A percentile compares a stretch with the other conserved stretches of the same genome.
phyloP scores from a whole-genome alignment of 371 early-diverging fungal species.

The Sporodiniella umbellata region DNA sequence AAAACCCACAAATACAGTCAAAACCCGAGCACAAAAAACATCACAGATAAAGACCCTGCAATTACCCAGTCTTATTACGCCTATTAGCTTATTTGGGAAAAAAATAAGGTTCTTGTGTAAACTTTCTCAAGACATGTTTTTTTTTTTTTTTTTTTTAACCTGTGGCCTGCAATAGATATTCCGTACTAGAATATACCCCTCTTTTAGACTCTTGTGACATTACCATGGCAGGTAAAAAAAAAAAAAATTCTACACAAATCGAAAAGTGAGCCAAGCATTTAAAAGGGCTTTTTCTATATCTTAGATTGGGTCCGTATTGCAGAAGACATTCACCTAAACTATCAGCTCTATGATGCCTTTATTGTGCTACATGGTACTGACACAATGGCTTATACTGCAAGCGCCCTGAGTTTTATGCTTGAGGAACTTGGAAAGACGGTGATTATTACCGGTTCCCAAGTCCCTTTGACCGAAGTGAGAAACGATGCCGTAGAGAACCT shows the following conservation, averaged over 20 bases:
- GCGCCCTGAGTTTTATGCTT: conserved; percentile 94
- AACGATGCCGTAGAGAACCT: conserved; percentile 97
- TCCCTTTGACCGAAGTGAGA: conserved; percentile 92
- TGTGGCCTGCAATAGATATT: conserved; percentile 52
- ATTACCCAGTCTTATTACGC: conserved; percentile 80
- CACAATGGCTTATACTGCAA: conserved; percentile 93
- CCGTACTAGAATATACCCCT: conserved; percentile 91
- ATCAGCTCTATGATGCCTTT: conserved; percentile 91
- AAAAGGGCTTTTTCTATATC: not conserved
- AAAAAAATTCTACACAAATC: not conserved
- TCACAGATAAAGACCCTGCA: conserved; percentile 16
- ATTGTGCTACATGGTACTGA: conserved; percentile 94
- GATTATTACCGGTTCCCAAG: conserved; percentile 95
- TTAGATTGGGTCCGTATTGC: conserved; percentile 95
- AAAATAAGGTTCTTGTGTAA: conserved; percentile 83
- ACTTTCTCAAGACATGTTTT: too few relatives aligned
- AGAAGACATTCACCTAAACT: conserved; percentile 91
- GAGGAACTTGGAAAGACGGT: conserved; percentile 96
- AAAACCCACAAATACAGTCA: conserved; percentile 33
- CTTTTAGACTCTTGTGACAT: conserved; percentile 94
- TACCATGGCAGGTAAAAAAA: conserved; percentile 68
- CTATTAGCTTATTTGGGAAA: conserved; percentile 88
- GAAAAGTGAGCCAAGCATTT: not conserved
- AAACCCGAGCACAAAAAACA: conserved; percentile 11
- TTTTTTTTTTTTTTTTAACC: not conserved